Evolutionary conservation across 176 grass and related monocot genomes (phyloP), one percentile per base, ranked within the genome.

Genomic region (Eleusine coracana): DNA sequence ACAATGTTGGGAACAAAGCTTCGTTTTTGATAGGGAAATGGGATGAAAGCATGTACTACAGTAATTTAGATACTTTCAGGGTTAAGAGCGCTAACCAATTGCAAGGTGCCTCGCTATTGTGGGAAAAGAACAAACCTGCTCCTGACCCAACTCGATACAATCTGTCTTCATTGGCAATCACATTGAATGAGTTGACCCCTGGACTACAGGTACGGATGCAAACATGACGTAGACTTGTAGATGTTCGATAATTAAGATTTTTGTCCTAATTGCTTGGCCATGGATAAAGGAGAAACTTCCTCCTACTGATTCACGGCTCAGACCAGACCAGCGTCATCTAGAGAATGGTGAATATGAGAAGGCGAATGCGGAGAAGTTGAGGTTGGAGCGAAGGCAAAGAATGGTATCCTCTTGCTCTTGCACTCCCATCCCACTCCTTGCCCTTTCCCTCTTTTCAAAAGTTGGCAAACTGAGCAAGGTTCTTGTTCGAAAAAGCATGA

Each of bases 261-360:
- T 61, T 56, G 29, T 66, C 39, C 3, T 60, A 61, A 66, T 40
- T 76, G 14, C 41, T 58, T 89, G 44, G 7, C 11, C 78, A 78
- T 86, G 72, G 79, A 69, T 84, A 50, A 83, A 96, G 93, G 96
- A 92, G 69, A 99, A 92, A 76, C 85, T 99, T 63, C 96, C 96
- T 69, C 96, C 93, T 59, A 99, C 96, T 27, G 93, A 99, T 85
- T 99, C 96, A 83, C 87, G 96, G 56, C 83, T 96, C 46, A 88
- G 96, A 71, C 96, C 96, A 58, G 96, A 99, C 78, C 96, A 99
- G 82, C 79, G 91, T 34, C 93, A 93, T 54, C 85, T 99, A 39
- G 96, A 99, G 82, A 92, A 99, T 28, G 93, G 96, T 0, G 93
- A 99, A 75, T 99, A 92, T 78, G 93, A 96, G 60, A 88, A 88